These are phyloP conservation scores for Rugonectria rugulosa DNA, from an alignment of 2,329 filamentous ascomycete genomes.

Conservation along the genomic window DNA sequence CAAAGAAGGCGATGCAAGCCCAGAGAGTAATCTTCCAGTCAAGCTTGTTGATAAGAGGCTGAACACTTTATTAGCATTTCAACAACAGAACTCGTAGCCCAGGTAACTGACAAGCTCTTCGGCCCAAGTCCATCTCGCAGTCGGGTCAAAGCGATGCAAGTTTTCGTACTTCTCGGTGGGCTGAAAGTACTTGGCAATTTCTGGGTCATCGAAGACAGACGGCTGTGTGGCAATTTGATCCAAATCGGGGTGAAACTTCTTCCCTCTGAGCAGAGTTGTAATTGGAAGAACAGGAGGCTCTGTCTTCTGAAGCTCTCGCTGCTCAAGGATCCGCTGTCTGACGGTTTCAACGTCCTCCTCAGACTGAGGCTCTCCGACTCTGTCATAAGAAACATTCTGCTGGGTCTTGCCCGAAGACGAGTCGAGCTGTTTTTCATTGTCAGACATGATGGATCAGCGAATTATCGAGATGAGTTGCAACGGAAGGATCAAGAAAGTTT, in stretches of 20 bases:
- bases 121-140: conserved; percentile 51
- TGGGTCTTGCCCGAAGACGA: conserved; percentile 12
- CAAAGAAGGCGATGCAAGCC: conserved; percentile 50
- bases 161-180: conserved; percentile 49
- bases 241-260: conserved; percentile 11
- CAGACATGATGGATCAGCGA: background rate
- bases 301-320: conserved; percentile 24
- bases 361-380: background rate
- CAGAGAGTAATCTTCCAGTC: conserved; percentile 54
- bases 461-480: too few species aligned
- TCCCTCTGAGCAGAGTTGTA: conserved; percentile 17
- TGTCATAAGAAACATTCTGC: background rate
- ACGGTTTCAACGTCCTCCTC: conserved; percentile 12
- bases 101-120: conserved; percentile 45
- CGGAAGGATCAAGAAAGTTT: background rate
- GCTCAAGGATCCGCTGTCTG: conserved; percentile 18
- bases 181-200: conserved; percentile 47
- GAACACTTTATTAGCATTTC: background rate
- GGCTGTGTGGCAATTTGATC: conserved; percentile 47
- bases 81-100: conserved; percentile 1
- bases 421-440: background rate
- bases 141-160: conserved; percentile 56
- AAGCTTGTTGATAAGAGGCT: conserved; percentile 47
- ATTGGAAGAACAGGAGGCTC: conserved; percentile 23
- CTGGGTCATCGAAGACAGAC: conserved; percentile 55